phyloP scores from a whole-genome alignment of 345 rosid genomes.

The Raphanus raphanistrum region DNA sequence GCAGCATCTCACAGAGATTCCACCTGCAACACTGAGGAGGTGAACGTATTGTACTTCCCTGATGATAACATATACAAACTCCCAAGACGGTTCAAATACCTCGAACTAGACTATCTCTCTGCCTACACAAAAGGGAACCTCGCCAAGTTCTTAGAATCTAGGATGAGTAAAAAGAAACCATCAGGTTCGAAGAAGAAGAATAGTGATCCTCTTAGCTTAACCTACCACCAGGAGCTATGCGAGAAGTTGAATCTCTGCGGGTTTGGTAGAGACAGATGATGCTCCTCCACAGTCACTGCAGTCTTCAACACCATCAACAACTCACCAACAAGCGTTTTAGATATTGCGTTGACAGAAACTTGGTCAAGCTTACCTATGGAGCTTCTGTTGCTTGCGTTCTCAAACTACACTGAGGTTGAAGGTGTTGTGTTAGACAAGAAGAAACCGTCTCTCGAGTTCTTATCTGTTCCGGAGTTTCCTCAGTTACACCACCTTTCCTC shows the following conservation, averaged over 20 bases:
- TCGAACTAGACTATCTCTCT: slow-evolving; percentile 50
- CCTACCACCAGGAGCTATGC: slow-evolving; percentile 51
- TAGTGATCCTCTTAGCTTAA: slow-evolving; percentile 32
- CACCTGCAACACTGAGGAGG: slow-evolving; percentile 21
- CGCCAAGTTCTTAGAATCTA: slow-evolving; percentile 40
- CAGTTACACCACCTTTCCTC: slow-evolving; percentile 67
- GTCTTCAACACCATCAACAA: slow-evolving; percentile 46
- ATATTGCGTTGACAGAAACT: slow-evolving; percentile 52
- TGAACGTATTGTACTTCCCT: slow-evolving; percentile 42
- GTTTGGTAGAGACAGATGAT: slow-evolving; percentile 48
- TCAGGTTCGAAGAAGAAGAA: slow-evolving; percentile 13
- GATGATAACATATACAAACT: slow-evolving; percentile 49
- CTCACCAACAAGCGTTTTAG: slow-evolving; percentile 56
- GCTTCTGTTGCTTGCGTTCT: slow-evolving; percentile 61
- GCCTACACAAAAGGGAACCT: slow-evolving; percentile 53
- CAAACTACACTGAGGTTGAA: slow-evolving; percentile 54
- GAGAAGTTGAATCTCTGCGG: slow-evolving; percentile 55
- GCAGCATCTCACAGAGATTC: slow-evolving; percentile 41
- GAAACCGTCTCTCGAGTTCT: slow-evolving; percentile 56
- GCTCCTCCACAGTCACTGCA: slow-evolving; percentile 43
- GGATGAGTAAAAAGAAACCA: slow-evolving; percentile 29
- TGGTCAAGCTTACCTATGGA: slow-evolving; percentile 66
- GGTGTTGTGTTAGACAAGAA: slow-evolving; percentile 46
- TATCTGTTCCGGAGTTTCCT: slow-evolving; percentile 53
- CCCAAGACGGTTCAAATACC: slow-evolving; percentile 47